A percentile compares a stretch with the other conserved stretches of the same genome.
phyloP scores from a whole-genome alignment of 352 stramenopile genomes.

The Globisporangium heterothallicum region DNA sequence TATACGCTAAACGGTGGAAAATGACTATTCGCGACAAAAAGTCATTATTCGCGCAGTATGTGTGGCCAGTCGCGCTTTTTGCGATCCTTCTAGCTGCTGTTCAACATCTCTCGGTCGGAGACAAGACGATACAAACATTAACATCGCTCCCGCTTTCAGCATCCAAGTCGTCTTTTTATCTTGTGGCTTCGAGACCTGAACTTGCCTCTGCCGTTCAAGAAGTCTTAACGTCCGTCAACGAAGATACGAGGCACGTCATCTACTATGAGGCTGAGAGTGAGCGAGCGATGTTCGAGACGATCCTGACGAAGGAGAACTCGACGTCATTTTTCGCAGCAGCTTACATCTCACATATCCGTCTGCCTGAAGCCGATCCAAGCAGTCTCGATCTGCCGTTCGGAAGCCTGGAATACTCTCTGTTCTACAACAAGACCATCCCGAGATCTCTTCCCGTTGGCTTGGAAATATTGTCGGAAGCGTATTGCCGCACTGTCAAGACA shows the following conservation, averaged over 20 bases:
- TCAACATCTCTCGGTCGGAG: conserved; percentile 26
- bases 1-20: conserved; percentile 53
- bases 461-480: conserved; percentile 54
- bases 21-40: conserved; percentile 58
- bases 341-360: conserved; percentile 27
- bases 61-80: conserved; percentile 65
- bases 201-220: conserved; percentile 19
- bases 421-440: conserved; percentile 65
- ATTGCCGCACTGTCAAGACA: conserved; percentile 29
- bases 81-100: conserved; percentile 42
- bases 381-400: conserved; percentile 9
- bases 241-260: conserved; percentile 10
- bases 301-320: conserved; percentile 25
- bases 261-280: conserved; percentile 16
- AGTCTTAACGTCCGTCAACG: conserved; percentile 27
- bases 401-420: conserved; percentile 37
- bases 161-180: conserved; percentile 32
- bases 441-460: conserved; percentile 56
- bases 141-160: conserved; percentile 39
- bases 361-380: conserved; percentile 18
- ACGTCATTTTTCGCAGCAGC: conserved; percentile 57
- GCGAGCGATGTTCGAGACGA: conserved; percentile 30
- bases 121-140: conserved; percentile 36
- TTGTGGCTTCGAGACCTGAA: conserved; percentile 26
- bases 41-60: conserved; percentile 54